Evolutionary conservation across 2,329 filamentous ascomycete species (phyloP).

Genomic region (Ascochyta koolunga): DNA sequence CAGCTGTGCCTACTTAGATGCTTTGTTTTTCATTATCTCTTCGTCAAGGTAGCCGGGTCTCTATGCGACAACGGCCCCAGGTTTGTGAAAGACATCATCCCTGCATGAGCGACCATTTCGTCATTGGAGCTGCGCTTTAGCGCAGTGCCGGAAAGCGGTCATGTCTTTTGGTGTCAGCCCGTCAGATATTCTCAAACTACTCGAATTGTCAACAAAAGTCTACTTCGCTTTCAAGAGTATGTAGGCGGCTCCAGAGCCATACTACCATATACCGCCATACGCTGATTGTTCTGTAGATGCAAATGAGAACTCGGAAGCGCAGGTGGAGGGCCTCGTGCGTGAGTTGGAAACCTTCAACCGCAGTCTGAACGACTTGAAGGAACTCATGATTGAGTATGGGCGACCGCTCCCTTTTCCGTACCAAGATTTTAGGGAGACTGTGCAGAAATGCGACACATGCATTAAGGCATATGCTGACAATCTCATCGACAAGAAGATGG

Average conservation of each 20-base stretch:
- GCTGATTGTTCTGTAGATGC: constrained; percentile 34
- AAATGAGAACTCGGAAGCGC: constrained; percentile 42
- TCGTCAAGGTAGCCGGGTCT: constrained; percentile 17
- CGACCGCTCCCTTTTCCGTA: constrained; percentile 40
- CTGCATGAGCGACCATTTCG: constrained; percentile 31
- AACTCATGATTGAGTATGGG: constrained; percentile 42
- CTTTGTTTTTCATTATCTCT: constrained; percentile 7
- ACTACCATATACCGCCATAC: background rate
- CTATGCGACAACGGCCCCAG: constrained; percentile 21
- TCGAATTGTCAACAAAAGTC: constrained; percentile 40
- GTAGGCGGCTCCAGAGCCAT: background rate
- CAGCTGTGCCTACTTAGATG: constrained; percentile 1
- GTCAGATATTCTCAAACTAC: constrained; percentile 38
- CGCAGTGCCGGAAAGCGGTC: constrained; percentile 27
- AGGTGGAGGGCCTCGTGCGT: constrained; percentile 39
- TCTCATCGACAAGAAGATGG: constrained; percentile 41
- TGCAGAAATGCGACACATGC: constrained; percentile 37
- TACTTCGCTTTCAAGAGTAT: constrained; percentile 44
- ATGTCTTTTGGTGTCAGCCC: constrained; percentile 44
- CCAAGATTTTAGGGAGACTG: constrained; percentile 38
- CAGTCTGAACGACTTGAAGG: constrained; percentile 35
- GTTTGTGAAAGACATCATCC: constrained; percentile 3
- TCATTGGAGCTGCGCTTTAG: constrained; percentile 32
- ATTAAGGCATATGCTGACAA: constrained; percentile 38
- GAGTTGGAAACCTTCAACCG: constrained; percentile 40